Evolutionary conservation across 2,329 filamentous ascomycete genomes (phyloP).

Genomic region (Teratosphaeria nubilosa): DNA sequence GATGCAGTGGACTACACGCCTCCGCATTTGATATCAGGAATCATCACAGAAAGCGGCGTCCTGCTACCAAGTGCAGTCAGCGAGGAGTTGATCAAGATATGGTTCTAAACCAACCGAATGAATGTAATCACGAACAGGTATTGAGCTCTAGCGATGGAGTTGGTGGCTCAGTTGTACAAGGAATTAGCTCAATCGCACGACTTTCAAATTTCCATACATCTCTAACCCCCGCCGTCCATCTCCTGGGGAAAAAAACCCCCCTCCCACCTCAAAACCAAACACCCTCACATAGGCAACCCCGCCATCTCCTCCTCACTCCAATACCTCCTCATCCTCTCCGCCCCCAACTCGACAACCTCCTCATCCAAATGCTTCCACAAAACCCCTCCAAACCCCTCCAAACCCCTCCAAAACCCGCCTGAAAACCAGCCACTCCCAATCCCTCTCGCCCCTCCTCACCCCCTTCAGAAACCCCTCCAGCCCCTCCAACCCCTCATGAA

Average conservation of each 20-base stretch:
- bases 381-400: slow-evolving; percentile 64
- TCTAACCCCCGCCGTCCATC: too few relatives aligned
- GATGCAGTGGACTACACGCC: slow-evolving; percentile 57
- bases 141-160: not conserved
- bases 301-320: slow-evolving; percentile 70
- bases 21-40: slow-evolving; percentile 57
- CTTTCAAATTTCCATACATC: too few relatives aligned
- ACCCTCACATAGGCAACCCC: slow-evolving; percentile 53
- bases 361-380: slow-evolving; percentile 76
- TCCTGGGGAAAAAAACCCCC: too few relatives aligned
- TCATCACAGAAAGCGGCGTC: slow-evolving; percentile 67
- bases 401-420: slow-evolving; percentile 66
- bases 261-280: too few relatives aligned
- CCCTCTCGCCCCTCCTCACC: slow-evolving; percentile 48
- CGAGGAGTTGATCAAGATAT: slow-evolving; percentile 59
- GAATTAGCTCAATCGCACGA: not conserved
- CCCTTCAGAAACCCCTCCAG: slow-evolving; percentile 23
- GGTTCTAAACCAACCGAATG: slow-evolving; percentile 24
- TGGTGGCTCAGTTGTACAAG: not conserved
- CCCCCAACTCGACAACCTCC: slow-evolving; percentile 67
- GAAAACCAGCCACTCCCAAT: slow-evolving; percentile 48
- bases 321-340: slow-evolving; percentile 79
- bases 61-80: slow-evolving; percentile 60
- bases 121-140: not conserved
- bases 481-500: slow-evolving; percentile 51